Base-by-base conservation (phyloP, 2,329 filamentous ascomycete species). In the Hypoxylon sp. region DNA sequence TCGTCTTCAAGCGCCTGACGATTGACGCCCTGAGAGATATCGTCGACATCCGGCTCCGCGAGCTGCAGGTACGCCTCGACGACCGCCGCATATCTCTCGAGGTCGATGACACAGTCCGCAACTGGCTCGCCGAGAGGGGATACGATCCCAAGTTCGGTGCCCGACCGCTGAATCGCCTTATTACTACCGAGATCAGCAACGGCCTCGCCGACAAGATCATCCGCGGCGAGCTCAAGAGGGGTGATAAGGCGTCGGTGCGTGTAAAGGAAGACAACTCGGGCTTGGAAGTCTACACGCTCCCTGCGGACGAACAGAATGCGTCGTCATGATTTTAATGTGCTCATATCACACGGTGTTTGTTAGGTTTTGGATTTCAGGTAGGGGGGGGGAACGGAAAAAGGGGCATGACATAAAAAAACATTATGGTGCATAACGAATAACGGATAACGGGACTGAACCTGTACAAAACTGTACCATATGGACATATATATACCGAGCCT, bases 71-170 rank as follows among this genome's bases (percentile, higher is more conserved):
- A 54, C 88, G 93, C 41, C 87, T 98, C 1, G 90, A 95, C 66
- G 94, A 97, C 72, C 87, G 93, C 52, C 87, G 95, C 56, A 97
- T 98, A 76, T 85, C 81, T 0, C 84, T 99, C 3, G 78, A 87
- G 10, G 91, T 96, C 3, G 83, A 88, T 10, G 81, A 89, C 47
- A 82, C 90, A 3, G 91, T 94, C 43, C 91, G 91, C 73, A 84
- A 90, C 66, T 98, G 94, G 94, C 87, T 98, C 5, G 93, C 92
- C 41, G 91, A 95, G 66, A 87, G 89, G 67, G 94, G 94, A 1
- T 98, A 98, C 75, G 93, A 97, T 73, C 92, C 94, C 20, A 90
- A 89, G 72, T 98, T 93, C 75, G 95, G 95, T 66, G 95, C 95
- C 6, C 85, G 95, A 6, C 95, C 95, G 26, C 83, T 98, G 30